Evolutionary conservation across 352 stramenopile genomes (phyloP), one percentile per base, ranked within the genome.

Genomic region (Phytophthora gonapodyides): DNA sequence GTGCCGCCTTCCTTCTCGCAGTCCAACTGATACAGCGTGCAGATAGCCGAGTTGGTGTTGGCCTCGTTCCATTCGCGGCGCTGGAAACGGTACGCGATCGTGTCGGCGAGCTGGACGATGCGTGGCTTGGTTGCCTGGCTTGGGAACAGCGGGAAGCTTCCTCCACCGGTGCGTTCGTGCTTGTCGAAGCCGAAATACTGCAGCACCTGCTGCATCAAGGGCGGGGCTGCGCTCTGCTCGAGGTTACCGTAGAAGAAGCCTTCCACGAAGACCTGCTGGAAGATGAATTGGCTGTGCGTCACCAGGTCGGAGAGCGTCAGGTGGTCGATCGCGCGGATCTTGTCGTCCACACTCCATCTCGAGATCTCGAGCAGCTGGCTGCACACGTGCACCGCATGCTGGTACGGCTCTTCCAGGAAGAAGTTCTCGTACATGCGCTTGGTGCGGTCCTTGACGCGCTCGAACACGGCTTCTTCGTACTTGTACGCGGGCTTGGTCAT

Each of bases 351-450:
- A 40, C 75, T 91, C 83, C 84, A 97, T 48, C 79, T 85, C 4
- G 73, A 73, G 0, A 77, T 52, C 53, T 97, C 89, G 12, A 97
- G 61, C 38, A 95, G 66, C 46, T 93, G 63, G 41, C 83, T 85
- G 19, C 73, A 81, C 9, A 68, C 73, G 67, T 97, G 89, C 43
- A 97, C 76, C 0, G 87, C 90, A 59, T 97, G 92, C 61, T 97
- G 85, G 75, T 98, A 98, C 0, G 91, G 89, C 50, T 97, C 88
- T 42, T 96, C 78, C 15, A 93, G 75, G 31, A 91, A 84, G 47
- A 97, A 97, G 56, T 93, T 96, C 44, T 95, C 80, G 57, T 94
- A 97, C 65, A 87, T 75, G 36, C 92, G 82, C 59, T 80, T 80
- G 6, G 88, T 82, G 50, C 93, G 88, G 53, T 96, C 86, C 34